Percentiles rank a stretch among this genome's conserved stretches.
phyloP scores from a whole-genome alignment of 73 alveolate species.

The Effrenium voratum region DNA sequence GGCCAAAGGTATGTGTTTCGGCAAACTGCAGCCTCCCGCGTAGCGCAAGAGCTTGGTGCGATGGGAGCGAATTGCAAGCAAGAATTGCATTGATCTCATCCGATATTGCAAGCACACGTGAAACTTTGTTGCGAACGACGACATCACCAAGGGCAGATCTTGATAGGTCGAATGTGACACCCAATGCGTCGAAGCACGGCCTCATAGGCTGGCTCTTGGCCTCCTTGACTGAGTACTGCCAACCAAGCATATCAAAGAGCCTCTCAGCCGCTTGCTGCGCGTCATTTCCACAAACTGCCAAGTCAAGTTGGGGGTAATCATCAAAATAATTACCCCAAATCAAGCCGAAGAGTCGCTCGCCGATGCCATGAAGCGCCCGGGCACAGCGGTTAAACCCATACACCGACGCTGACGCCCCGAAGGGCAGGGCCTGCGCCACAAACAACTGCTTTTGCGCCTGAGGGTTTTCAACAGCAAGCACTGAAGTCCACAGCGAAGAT shows the following conservation, averaged over 20 bases:
- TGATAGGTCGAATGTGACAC: not conserved
- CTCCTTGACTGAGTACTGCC: not conserved
- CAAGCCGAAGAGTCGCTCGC: not conserved
- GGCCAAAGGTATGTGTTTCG: not conserved
- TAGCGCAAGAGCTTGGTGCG: not conserved
- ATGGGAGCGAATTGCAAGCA: not conserved
- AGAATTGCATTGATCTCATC: not conserved
- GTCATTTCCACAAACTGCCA: not conserved
- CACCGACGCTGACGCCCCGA: slow-evolving; percentile 24
- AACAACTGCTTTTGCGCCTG: not conserved
- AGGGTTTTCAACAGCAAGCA: not conserved
- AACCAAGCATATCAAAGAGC: not conserved
- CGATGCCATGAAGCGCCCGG: not conserved
- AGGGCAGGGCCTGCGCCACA: not conserved
- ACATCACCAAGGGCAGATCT: not conserved
- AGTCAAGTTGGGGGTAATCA: not conserved
- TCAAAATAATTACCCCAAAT: not conserved
- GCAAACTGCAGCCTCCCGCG: slow-evolving; percentile 24
- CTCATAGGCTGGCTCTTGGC: not conserved
- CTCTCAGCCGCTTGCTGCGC: not conserved
- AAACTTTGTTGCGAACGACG: not conserved
- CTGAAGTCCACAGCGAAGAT: not conserved
- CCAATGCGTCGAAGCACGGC: not conserved
- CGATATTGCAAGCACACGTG: not conserved
- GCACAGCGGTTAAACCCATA: not conserved